These are phyloP conservation scores for Dalbergia cultrata DNA, from an alignment of 306 rosid species.

Conservation along the genomic window DNA sequence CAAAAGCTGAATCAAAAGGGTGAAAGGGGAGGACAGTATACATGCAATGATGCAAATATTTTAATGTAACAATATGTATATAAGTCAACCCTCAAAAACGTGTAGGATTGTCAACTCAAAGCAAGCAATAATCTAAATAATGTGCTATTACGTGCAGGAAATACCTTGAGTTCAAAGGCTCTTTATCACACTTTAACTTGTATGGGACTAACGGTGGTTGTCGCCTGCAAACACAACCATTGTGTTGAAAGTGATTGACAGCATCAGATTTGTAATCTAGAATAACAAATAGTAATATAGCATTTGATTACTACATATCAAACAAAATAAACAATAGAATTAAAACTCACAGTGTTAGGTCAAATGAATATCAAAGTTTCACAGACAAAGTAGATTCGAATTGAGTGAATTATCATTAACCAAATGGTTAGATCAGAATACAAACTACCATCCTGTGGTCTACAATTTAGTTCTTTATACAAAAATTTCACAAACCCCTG, in stretches of 20 bases:
- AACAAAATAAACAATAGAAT: slow-evolving; percentile 4
- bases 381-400: slow-evolving; percentile 13
- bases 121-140: not conserved
- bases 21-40: not conserved
- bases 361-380: slow-evolving; percentile 10
- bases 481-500: slow-evolving; percentile 1
- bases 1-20: not conserved
- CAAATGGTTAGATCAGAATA: slow-evolving; percentile 16
- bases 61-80: not conserved
- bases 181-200: slow-evolving; percentile 96
- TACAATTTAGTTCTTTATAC: slow-evolving; percentile 14
- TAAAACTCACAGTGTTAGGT: slow-evolving; percentile 21
- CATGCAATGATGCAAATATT: not conserved
- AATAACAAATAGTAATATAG: slow-evolving; percentile 10
- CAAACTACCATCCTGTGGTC: not conserved
- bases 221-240: slow-evolving; percentile 70
- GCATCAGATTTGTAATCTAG: slow-evolving; percentile 29
- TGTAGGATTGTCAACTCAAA: slow-evolving; percentile 16
- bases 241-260: slow-evolving; percentile 33
- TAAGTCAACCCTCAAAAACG: not conserved
- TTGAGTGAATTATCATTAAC: not conserved
- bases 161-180: slow-evolving; percentile 81
- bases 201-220: slow-evolving; percentile 70
- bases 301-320: slow-evolving; percentile 12
- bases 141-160: slow-evolving; percentile 37